A percentile compares a stretch with the other conserved stretches of the same genome.
Conservation (phyloP, 164 flowering plant genomes). For the Tetracentron sinense region DNA sequence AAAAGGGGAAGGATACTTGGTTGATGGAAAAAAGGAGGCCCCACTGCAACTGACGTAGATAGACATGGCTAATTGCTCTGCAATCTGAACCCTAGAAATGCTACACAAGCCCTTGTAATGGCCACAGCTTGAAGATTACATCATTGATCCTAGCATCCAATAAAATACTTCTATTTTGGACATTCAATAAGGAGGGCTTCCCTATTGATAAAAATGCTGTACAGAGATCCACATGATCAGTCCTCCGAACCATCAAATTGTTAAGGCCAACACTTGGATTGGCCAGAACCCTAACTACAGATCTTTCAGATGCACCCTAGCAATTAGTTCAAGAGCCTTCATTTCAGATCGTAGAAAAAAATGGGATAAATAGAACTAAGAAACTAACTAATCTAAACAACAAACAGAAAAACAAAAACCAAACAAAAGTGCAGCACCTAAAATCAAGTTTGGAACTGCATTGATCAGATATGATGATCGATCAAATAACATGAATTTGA, state of each 20-base stretch:
- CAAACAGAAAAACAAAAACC: no score
- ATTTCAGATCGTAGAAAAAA: not conserved
- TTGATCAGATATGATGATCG: not conserved
- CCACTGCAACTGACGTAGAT: not conserved
- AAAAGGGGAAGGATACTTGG: not conserved
- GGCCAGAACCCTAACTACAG: not conserved
- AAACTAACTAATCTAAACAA: no score
- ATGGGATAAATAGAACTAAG: no score
- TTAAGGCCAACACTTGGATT: not conserved
- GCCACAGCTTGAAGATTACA: no score
- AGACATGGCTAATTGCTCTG: no score
- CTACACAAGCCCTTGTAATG: not conserved
- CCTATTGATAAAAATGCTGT: no score
- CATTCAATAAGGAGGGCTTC: no score
- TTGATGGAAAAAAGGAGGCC: not conserved
- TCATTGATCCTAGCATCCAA: no score
- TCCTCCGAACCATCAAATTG: not conserved
- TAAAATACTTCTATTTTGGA: no score
- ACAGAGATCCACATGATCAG: no score
- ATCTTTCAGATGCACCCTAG: not conserved
- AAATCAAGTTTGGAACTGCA: not conserved
- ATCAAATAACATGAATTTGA: not conserved
- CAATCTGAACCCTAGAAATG: no score
- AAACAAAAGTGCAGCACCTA: not conserved
- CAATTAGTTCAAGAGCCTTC: not conserved